These are phyloP conservation scores for Claviceps sp. DNA, from an alignment of 2,329 filamentous ascomycete genomes.

Conservation along the genomic window DNA sequence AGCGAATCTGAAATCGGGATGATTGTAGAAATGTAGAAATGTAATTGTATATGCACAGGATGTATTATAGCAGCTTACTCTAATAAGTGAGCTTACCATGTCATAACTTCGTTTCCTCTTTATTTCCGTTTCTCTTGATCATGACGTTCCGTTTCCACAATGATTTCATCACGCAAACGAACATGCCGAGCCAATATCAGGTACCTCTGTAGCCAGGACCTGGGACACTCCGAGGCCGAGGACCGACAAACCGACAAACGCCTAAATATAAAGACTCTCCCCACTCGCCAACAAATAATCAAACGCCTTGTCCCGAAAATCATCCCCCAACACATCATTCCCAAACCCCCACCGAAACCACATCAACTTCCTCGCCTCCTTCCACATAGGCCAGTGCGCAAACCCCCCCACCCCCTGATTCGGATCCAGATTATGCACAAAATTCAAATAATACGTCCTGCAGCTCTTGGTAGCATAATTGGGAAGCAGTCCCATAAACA, in stretches of 20 bases:
- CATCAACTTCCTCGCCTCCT: constrained; percentile 32
- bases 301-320: constrained; percentile 22
- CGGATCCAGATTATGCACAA: constrained; percentile 57
- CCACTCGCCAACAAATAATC: constrained; percentile 16
- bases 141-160: no score
- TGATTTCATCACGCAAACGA: no score
- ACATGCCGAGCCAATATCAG: no score
- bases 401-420: constrained; percentile 37
- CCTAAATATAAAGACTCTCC: constrained; percentile 13
- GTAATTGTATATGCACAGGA: no score
- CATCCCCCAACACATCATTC: constrained; percentile 21
- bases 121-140: no score
- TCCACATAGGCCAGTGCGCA: constrained; percentile 30
- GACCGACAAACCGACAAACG: neutral
- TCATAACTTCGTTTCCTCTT: no score
- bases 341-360: constrained; percentile 25
- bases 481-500: constrained; percentile 51
- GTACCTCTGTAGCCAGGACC: no score
- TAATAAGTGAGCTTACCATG: no score
- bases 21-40: no score
- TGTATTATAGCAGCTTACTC: no score
- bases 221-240: no score
- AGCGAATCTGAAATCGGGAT: constrained; percentile 2
- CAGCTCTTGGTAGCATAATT: constrained; percentile 48
- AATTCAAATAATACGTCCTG: constrained; percentile 59